Evolutionary conservation across 176 grass and related monocot species (phyloP).

Genomic region (Carex cristatella): DNA sequence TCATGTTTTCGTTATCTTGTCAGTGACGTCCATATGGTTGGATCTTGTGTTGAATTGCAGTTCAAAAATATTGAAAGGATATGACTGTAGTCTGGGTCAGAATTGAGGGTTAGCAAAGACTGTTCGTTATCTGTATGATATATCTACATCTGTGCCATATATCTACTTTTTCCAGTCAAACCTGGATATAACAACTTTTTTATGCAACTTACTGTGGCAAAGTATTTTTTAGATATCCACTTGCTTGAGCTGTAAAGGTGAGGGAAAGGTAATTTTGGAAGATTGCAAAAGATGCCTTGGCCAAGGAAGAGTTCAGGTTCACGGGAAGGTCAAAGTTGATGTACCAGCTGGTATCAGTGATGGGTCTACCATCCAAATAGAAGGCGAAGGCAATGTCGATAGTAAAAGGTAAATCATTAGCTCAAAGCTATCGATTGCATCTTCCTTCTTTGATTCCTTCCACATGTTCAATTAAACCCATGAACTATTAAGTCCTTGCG

Average conservation of each 20-base stretch:
- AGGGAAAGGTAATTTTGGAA: constrained; percentile 68
- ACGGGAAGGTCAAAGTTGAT: constrained; percentile 44
- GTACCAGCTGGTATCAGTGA: constrained; percentile 79
- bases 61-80: not conserved
- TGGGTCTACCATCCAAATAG: constrained; percentile 60
- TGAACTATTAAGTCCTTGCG: not conserved
- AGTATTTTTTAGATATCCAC: constrained; percentile 60
- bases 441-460: not conserved
- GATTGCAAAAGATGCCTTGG: constrained; percentile 60
- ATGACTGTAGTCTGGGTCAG: not conserved
- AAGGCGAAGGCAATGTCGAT: constrained; percentile 65
- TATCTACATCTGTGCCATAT: not conserved
- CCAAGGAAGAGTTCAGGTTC: constrained; percentile 53
- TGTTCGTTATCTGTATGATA: not conserved
- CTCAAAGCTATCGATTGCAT: not conserved
- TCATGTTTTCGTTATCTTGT: not conserved
- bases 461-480: not conserved
- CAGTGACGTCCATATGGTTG: not conserved
- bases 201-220: not conserved
- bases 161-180: not conserved
- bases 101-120: not conserved
- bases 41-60: not conserved
- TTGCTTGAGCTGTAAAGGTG: constrained; percentile 77
- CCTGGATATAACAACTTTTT: not conserved
- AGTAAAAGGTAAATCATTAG: constrained; percentile 50